Evolutionary conservation across 768 basidiomycete genomes (phyloP).

Genomic region (Tricholoma saponaceum): DNA sequence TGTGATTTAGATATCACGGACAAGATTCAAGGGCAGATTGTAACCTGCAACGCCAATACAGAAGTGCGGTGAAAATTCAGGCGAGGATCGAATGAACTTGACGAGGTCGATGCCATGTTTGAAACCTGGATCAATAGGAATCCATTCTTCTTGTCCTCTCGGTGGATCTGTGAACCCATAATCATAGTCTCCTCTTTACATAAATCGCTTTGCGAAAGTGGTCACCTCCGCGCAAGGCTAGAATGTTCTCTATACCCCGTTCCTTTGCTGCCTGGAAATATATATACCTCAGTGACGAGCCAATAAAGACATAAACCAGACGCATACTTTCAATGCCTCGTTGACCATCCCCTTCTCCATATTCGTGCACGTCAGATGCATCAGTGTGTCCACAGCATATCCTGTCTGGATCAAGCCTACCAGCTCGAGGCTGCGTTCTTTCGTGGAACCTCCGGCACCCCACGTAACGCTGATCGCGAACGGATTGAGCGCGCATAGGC

Average conservation of each 20-base stretch:
- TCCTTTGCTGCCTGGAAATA: constrained; percentile 64
- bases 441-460: constrained; percentile 95
- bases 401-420: constrained; percentile 72
- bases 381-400: constrained; percentile 78
- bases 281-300: constrained; percentile 2
- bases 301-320: constrained; percentile 3
- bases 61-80: constrained; percentile 79
- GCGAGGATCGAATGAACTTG: constrained; percentile 73
- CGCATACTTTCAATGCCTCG: constrained; percentile 70
- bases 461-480: constrained; percentile 92
- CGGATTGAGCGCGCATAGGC: constrained; percentile 73
- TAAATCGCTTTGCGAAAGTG: neutral
- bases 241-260: constrained; percentile 80
- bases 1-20: neutral
- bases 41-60: constrained; percentile 94
- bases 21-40: neutral
- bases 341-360: constrained; percentile 90
- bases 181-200: neutral
- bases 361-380: constrained; percentile 97
- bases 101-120: constrained; percentile 88
- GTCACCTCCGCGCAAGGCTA: constrained; percentile 89
- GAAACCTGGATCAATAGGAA: constrained; percentile 79
- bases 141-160: constrained; percentile 91
- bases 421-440: constrained; percentile 82
- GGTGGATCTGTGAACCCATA: constrained; percentile 70